Evolutionary conservation across 345 rosid species (phyloP).

Genomic region (Pugionium dolabratum): DNA sequence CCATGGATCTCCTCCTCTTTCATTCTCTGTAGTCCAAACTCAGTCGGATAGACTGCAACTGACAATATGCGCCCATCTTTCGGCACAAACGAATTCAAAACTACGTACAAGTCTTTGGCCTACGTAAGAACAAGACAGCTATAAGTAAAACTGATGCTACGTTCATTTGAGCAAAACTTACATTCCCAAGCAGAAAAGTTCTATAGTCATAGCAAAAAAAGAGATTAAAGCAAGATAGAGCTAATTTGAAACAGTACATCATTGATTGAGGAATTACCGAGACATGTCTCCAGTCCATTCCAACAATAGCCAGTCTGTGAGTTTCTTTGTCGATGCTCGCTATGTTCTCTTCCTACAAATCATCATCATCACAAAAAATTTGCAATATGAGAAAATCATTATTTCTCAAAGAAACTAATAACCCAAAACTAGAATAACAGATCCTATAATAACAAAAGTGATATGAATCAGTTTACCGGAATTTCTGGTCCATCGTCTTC

Average conservation of each 20-base stretch:
- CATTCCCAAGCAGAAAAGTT: slow-evolving; percentile 13
- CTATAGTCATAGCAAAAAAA: slow-evolving; percentile 1
- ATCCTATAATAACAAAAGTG: background rate
- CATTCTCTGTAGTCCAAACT: slow-evolving; percentile 86
- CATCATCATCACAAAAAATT: slow-evolving; percentile 6
- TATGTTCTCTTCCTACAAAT: slow-evolving; percentile 63
- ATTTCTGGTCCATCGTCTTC: slow-evolving; percentile 54
- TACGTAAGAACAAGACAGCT: slow-evolving; percentile 34
- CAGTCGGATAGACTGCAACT: slow-evolving; percentile 85
- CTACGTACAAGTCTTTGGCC: slow-evolving; percentile 86
- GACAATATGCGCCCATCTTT: slow-evolving; percentile 74
- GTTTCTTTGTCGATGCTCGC: slow-evolving; percentile 67
- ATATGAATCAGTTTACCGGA: slow-evolving; percentile 40
- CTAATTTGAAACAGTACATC: slow-evolving; percentile 13
- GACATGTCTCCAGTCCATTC: slow-evolving; percentile 94
- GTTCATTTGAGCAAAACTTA: no score
- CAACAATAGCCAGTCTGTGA: slow-evolving; percentile 71
- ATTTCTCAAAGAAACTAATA: background rate
- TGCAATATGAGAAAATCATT: background rate
- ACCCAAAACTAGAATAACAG: slow-evolving; percentile 4
- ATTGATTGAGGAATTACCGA: slow-evolving; percentile 50
- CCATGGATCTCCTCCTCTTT: slow-evolving; percentile 92
- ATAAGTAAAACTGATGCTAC: background rate
- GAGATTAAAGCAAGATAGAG: background rate
- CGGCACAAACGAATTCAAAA: slow-evolving; percentile 76